Conservation (phyloP, 768 basidiomycete species). For the Boletus sp. region DNA sequence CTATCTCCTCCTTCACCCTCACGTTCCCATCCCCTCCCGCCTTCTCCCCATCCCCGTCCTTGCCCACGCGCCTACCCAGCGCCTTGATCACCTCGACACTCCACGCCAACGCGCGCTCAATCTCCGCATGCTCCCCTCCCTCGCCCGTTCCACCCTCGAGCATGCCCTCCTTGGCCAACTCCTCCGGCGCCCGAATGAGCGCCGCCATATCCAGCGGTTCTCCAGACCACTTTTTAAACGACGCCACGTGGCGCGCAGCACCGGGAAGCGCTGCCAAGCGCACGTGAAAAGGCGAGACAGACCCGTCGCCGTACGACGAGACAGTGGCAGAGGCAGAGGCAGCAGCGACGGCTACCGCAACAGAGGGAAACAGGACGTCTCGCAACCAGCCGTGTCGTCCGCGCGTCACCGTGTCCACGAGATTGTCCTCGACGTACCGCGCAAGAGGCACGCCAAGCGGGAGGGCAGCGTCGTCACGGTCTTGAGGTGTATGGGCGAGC, state of each 20-base stretch:
- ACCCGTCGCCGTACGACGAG: too few relatives aligned
- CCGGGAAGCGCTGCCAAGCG: conserved; percentile 16
- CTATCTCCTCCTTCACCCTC: conserved; percentile 14
- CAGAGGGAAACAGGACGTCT: conserved; percentile 18
- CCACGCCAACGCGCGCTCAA: conserved; percentile 49
- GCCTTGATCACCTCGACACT: conserved; percentile 52
- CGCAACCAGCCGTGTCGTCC: conserved; percentile 40
- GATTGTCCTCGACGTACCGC: conserved; percentile 38
- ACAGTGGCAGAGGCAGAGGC: too few relatives aligned
- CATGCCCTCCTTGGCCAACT: conserved; percentile 33
- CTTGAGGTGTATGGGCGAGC: too few relatives aligned
- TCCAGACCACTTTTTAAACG: conserved; percentile 7
- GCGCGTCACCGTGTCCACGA: conserved; percentile 22
- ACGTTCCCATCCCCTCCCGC: not conserved
- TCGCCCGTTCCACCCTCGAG: conserved; percentile 23
- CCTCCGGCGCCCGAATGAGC: conserved; percentile 40
- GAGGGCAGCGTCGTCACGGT: not conserved
- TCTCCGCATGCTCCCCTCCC: conserved; percentile 30
- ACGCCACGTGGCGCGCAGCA: conserved; percentile 1
- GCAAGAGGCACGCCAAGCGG: conserved; percentile 37
- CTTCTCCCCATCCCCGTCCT: not conserved
- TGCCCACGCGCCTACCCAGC: conserved; percentile 22
- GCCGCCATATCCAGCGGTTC: conserved; percentile 42
- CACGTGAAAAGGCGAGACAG: conserved; percentile 7
- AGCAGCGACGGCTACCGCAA: too few relatives aligned